A percentile compares a stretch with the other conserved stretches of the same genome.
Conservation (phyloP, 768 basidiomycete genomes). For the Serendipita sp. region DNA sequence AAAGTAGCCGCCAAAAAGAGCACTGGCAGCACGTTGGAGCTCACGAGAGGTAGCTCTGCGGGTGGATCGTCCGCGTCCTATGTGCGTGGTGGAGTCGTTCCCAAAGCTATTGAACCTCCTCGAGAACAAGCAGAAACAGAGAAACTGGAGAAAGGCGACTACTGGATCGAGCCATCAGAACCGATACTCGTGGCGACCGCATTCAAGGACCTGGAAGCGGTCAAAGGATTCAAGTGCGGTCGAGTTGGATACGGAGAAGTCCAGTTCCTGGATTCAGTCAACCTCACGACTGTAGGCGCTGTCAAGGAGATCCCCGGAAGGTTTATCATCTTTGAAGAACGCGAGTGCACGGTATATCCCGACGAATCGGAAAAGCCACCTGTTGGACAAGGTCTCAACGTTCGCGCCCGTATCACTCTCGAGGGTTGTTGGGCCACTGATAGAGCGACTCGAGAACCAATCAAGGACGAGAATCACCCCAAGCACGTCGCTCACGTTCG, state of each 20-base stretch:
- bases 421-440: constrained; percentile 77
- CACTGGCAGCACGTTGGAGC: neutral
- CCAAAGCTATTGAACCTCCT: constrained; percentile 16
- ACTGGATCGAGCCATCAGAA: constrained; percentile 75
- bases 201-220: constrained; percentile 54
- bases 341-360: constrained; percentile 87
- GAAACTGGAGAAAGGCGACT: constrained; percentile 67
- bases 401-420: constrained; percentile 60
- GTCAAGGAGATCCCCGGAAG: constrained; percentile 73
- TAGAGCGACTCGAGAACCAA: constrained; percentile 77
- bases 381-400: constrained; percentile 76
- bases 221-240: constrained; percentile 68
- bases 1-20: neutral
- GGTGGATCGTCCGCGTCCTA: constrained; percentile 19
- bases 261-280: constrained; percentile 54
- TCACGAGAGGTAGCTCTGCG: neutral
- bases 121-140: constrained; percentile 16
- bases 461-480: constrained; percentile 68
- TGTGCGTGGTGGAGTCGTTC: constrained; percentile 14
- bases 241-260: constrained; percentile 87
- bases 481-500: constrained; percentile 54
- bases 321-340: constrained; percentile 74
- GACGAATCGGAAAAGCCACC: constrained; percentile 79
- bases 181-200: constrained; percentile 51
- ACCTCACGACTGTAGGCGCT: constrained; percentile 69